Evolutionary conservation across 2,329 filamentous ascomycete species (phyloP), one percentile per base, ranked within the genome.

Genomic region (Nigrospora oryzae): DNA sequence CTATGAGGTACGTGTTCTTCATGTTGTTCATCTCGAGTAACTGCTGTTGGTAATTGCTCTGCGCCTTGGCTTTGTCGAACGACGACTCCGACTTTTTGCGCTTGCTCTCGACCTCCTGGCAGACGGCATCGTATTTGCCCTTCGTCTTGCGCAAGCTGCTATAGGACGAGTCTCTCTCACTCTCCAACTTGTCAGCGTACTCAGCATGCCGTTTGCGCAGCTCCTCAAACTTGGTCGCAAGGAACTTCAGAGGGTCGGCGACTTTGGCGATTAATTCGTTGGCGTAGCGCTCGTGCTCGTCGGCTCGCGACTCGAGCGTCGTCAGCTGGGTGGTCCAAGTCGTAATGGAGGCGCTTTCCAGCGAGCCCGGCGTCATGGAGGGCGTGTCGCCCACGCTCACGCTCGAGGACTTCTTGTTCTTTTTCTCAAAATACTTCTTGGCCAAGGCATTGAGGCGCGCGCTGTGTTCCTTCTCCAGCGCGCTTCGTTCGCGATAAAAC

Each of bases 391-490:
- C 93, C 43, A 97, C 93, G 62, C 90, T 96, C 56, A 98, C 66
- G 57, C 76, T 84, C 54, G 89, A 85, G 37, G 85, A 84, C 70
- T 93, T 96, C 67, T 84, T 89, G 39, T 87, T 82, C 73, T 97
- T 98, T 73, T 94, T 94, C 59, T 98, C 94, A 61, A 89, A 93
- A 71, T 96, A 97, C 64, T 93, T 96, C 72, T 93, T 95, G 45
- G 91, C 93, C 42, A 98, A 73, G 3, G 81, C 82, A 55, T 80
- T 86, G 52, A 98, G 81, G 67, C 91, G 97, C 51, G 84, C 77
- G 57, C 88, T 86, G 65, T 98, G 97, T 64, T 98, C 94, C 69
- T 95, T 96, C 69, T 98, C 93, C 63, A 98, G 95, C 33, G 73
- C 81, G 61, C 89, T 88, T 46, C 94, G 81, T 67, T 98, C 93